Evolutionary conservation across 169 alveolate species (phyloP).

Genomic region (Cardiosporidium cionae): DNA sequence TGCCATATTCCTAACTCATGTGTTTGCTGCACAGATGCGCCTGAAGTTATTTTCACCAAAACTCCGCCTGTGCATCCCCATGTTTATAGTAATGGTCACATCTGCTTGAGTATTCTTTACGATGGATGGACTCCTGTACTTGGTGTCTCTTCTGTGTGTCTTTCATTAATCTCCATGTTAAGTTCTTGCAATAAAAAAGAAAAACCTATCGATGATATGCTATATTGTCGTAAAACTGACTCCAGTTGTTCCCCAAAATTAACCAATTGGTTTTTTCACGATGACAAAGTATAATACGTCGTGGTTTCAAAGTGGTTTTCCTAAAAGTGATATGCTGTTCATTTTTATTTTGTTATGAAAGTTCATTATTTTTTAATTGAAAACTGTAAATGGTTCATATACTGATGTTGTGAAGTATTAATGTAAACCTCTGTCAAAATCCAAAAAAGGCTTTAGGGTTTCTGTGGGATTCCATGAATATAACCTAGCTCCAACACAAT

Average conservation of each 20-base stretch:
- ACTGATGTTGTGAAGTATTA: no score
- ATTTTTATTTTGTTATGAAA: no score
- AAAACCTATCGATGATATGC: conserved; percentile 38
- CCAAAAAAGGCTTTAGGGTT: no score
- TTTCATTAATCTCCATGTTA: conserved; percentile 49
- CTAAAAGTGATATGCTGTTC: no score
- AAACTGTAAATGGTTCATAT: no score
- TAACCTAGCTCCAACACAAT: no score
- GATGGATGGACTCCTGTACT: conserved; percentile 54
- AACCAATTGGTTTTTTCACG: conserved; percentile 49
- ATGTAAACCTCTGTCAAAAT: no score
- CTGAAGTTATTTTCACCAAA: conserved; percentile 19
- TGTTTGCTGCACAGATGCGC: conserved; percentile 9
- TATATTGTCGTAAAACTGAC: conserved; percentile 38
- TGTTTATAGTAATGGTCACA: conserved; percentile 86
- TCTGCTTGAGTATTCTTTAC: conserved; percentile 77
- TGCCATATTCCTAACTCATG: not conserved
- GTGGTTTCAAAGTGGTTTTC: no score
- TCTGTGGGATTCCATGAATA: no score
- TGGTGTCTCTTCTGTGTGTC: conserved; percentile 32
- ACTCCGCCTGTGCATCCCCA: conserved; percentile 85
- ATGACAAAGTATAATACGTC: conserved; percentile 33
- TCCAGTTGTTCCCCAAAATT: conserved; percentile 33
- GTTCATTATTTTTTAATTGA: no score
- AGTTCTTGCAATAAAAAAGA: conserved; percentile 32